These are phyloP conservation scores for Rhododendron williamsianum DNA, from an alignment of 148 eudicot species.

Conservation along the genomic window DNA sequence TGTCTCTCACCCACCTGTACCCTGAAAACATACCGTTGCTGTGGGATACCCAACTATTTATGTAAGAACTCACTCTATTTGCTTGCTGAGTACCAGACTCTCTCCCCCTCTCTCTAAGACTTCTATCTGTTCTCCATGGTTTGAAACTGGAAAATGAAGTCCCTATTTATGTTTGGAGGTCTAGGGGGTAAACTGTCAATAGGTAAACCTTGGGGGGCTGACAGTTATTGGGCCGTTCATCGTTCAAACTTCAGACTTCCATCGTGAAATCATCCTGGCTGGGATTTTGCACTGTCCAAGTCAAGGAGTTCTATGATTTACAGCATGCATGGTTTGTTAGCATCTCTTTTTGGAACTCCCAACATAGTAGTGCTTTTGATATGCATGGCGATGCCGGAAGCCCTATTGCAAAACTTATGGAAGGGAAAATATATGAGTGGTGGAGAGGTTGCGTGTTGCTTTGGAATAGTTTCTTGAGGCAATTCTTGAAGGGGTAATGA, in stretches of 20 bases:
- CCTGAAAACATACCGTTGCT: neutral
- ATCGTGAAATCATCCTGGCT: neutral
- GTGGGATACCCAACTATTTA: neutral
- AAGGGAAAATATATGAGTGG: neutral
- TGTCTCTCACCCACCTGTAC: too few species aligned
- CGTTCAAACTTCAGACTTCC: neutral
- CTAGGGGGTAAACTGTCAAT: neutral
- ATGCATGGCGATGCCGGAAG: neutral
- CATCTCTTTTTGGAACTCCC: neutral
- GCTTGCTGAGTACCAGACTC: neutral
- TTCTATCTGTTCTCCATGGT: neutral
- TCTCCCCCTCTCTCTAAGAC: neutral
- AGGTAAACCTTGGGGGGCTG: neutral
- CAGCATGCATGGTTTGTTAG: neutral
- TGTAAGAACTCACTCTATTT: neutral
- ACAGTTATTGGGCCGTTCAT: neutral
- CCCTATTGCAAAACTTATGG: neutral
- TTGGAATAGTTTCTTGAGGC: neutral
- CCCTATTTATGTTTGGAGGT: neutral
- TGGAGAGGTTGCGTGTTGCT: neutral
- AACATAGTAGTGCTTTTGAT: neutral
- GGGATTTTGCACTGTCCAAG: neutral
- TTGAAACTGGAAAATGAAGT: neutral
- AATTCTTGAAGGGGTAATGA: neutral
- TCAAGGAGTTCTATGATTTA: neutral